These are phyloP conservation scores for Hebeloma cylindrosporum DNA, from an alignment of 768 basidiomycete genomes.

Conservation along the genomic window DNA sequence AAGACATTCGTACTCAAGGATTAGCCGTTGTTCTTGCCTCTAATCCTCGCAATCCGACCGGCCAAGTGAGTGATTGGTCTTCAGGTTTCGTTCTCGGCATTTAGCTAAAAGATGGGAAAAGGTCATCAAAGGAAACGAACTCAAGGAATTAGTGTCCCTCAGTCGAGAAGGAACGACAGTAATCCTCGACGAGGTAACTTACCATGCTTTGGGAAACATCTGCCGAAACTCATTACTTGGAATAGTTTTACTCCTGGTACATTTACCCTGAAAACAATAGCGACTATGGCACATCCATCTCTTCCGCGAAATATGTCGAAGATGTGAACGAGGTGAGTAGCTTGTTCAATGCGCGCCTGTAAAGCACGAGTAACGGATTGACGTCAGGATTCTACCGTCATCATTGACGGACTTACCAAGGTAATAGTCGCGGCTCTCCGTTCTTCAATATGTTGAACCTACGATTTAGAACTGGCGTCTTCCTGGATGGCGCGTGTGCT, in stretches of 20 bases:
- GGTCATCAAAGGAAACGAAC: conserved; percentile 73
- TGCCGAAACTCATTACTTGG: background rate
- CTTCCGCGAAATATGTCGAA: conserved; percentile 80
- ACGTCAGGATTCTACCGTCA: conserved; percentile 70
- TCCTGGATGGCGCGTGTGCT: conserved; percentile 93
- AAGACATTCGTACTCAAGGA: conserved; percentile 81
- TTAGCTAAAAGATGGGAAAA: no score
- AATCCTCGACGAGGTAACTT: conserved; percentile 73
- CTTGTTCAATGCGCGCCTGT: background rate
- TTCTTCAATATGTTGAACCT: background rate
- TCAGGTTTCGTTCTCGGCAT: no score
- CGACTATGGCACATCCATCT: conserved; percentile 76
- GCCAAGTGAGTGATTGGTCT: conserved; percentile 64
- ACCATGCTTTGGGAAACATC: background rate
- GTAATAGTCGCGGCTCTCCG: conserved; percentile 30
- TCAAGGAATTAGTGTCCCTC: conserved; percentile 75
- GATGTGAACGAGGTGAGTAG: conserved; percentile 71
- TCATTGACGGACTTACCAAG: conserved; percentile 94
- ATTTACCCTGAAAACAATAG: conserved; percentile 79
- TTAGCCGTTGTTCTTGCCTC: conserved; percentile 84
- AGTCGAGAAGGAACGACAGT: conserved; percentile 79
- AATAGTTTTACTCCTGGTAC: conserved; percentile 93
- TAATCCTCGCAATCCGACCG: conserved; percentile 96
- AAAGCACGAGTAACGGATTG: conserved; percentile 1
- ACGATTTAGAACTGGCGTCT: conserved; percentile 84